Conservation (phyloP, 352 stramenopile species). For the Phytopythium vexans region DNA sequence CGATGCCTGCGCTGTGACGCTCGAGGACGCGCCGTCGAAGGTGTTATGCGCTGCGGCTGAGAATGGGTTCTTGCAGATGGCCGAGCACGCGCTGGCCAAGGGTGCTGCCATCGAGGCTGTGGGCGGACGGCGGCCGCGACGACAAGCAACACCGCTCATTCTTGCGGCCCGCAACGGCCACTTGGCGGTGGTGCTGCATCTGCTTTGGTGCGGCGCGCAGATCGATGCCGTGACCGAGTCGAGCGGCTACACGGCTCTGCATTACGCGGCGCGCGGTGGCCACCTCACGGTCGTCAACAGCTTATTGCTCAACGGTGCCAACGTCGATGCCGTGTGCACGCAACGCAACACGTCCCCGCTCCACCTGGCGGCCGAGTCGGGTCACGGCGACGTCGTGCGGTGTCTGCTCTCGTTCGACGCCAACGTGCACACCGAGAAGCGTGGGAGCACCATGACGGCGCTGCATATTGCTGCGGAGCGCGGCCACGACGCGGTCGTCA, state of each 20-base stretch:
- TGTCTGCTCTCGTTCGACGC: slow-evolving; percentile 49
- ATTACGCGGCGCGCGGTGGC: slow-evolving; percentile 49
- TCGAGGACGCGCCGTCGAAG: slow-evolving; percentile 32
- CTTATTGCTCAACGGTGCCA: slow-evolving; percentile 44
- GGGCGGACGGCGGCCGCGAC: slow-evolving; percentile 12
- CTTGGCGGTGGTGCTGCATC: slow-evolving; percentile 41
- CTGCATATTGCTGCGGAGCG: slow-evolving; percentile 57
- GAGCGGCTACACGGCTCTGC: slow-evolving; percentile 45
- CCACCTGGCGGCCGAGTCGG: slow-evolving; percentile 47
- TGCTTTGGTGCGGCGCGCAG: slow-evolving; percentile 43
- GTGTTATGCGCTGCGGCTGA: slow-evolving; percentile 44
- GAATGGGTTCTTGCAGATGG: slow-evolving; percentile 48
- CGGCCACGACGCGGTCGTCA: slow-evolving; percentile 33
- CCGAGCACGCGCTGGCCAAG: slow-evolving; percentile 40
- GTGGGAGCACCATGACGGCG: slow-evolving; percentile 34
- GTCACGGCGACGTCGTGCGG: slow-evolving; percentile 47
- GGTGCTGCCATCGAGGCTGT: slow-evolving; percentile 34
- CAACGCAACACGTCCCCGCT: slow-evolving; percentile 31
- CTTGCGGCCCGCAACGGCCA: slow-evolving; percentile 45
- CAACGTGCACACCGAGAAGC: slow-evolving; percentile 41
- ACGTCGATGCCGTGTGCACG: slow-evolving; percentile 40
- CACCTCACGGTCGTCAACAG: slow-evolving; percentile 56
- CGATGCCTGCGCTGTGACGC: slow-evolving; percentile 26
- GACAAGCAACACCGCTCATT: slow-evolving; percentile 25
- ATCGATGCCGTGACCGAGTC: slow-evolving; percentile 31